A percentile compares a stretch with the other conserved stretches of the same genome.
These are phyloP conservation scores for Gomphus bonarii DNA, from an alignment of 1,284 basidiomycete species.

Conservation along the genomic window DNA sequence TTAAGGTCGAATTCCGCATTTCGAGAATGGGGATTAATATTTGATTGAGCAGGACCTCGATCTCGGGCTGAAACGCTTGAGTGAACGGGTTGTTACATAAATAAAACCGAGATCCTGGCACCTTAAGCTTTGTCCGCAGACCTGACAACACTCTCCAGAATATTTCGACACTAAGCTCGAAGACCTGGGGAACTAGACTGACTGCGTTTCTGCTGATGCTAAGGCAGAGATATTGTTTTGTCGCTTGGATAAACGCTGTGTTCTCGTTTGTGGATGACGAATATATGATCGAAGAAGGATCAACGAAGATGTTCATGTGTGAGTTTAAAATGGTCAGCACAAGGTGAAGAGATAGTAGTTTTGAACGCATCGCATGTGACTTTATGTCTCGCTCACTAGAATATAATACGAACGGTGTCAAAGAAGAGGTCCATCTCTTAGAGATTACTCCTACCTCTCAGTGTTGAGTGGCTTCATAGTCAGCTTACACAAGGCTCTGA, in stretches of 20 bases:
- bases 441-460: constrained; percentile 60
- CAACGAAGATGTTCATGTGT: constrained; percentile 82
- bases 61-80: constrained; percentile 73
- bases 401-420: background rate
- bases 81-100: background rate
- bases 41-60: constrained; percentile 95
- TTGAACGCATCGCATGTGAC: constrained; percentile 94
- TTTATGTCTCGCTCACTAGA: constrained; percentile 82
- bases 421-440: background rate
- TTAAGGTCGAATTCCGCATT: constrained; percentile 93
- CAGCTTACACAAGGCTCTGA: constrained; percentile 89
- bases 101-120: constrained; percentile 17
- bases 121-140: constrained; percentile 95
- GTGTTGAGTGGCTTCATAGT: constrained; percentile 95
- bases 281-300: constrained; percentile 78
- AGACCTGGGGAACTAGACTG: constrained; percentile 91
- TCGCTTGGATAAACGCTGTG: constrained; percentile 82
- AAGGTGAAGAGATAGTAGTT: constrained; percentile 86
- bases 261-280: constrained; percentile 80
- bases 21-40: constrained; percentile 99
- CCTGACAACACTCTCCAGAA: constrained; percentile 94
- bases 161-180: constrained; percentile 97
- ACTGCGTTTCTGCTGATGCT: constrained; percentile 93
- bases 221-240: constrained; percentile 92
- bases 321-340: constrained; percentile 88